Conservation (phyloP, 345 rosid genomes). For the Linum tenue region DNA sequence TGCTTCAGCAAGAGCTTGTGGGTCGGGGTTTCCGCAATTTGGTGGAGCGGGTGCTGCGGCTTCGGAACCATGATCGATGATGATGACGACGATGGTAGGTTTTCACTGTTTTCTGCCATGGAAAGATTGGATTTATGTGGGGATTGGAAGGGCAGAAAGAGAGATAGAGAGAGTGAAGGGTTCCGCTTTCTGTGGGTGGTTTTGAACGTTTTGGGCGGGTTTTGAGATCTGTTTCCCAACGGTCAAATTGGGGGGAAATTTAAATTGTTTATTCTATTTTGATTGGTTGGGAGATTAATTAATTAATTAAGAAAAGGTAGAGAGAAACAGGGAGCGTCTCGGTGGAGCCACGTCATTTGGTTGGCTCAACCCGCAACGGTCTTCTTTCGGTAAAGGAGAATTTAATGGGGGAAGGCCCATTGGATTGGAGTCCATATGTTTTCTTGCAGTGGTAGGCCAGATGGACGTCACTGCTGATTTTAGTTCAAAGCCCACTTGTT, state of each 20-base stretch:
- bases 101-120: background rate
- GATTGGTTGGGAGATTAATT: background rate
- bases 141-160: background rate
- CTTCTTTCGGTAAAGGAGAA: background rate
- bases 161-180: background rate
- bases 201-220: background rate
- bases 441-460: background rate
- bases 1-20: constrained; percentile 93
- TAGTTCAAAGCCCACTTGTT: background rate
- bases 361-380: background rate
- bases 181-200: too few relatives aligned
- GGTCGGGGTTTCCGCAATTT: constrained; percentile 77
- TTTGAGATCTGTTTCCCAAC: background rate
- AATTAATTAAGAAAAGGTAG: background rate
- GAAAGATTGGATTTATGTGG: background rate
- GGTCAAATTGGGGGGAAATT: background rate
- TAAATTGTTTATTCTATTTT: too few relatives aligned
- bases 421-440: background rate
- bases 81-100: background rate
- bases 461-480: background rate
- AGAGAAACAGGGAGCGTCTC: background rate
- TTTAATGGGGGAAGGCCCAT: background rate
- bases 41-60: constrained; percentile 69
- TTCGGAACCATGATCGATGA: constrained; percentile 17
- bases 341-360: too few relatives aligned